Conservation (phyloP, 495 filamentous ascomycete species). For the Xylaria scruposa region DNA sequence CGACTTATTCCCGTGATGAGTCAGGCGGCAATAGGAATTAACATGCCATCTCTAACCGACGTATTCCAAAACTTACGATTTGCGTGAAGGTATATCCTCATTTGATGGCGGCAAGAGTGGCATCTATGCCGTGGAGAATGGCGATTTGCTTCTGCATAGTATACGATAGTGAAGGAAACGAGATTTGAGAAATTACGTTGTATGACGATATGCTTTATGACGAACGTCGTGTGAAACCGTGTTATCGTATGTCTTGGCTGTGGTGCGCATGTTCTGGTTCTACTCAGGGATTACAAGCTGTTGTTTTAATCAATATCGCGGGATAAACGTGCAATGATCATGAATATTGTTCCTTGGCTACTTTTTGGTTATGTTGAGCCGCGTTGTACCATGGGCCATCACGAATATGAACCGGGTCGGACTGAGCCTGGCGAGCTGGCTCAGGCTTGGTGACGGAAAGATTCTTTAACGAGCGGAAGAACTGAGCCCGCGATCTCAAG, state of each 20-base stretch:
- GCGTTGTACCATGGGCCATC: conserved; percentile 13
- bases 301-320: neutral
- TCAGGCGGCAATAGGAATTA: neutral
- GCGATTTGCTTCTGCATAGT: neutral
- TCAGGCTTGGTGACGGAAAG: neutral
- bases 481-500: neutral
- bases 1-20: conserved; percentile 8
- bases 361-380: conserved; percentile 1
- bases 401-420: conserved; percentile 11
- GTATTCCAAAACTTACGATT: conserved; percentile 8
- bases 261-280: neutral
- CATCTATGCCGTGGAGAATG: neutral
- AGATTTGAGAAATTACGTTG: neutral
- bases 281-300: neutral
- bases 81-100: neutral
- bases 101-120: neutral
- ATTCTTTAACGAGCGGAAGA: neutral
- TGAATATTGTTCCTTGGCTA: neutral
- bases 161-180: neutral
- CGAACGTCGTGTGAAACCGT: neutral
- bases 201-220: conserved; percentile 6
- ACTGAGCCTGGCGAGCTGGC: neutral
- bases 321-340: neutral
- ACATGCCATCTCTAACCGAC: conserved; percentile 5
- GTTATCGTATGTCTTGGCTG: neutral